Conservation (phyloP, 345 rosid genomes). For the Passiflora organensis region DNA sequence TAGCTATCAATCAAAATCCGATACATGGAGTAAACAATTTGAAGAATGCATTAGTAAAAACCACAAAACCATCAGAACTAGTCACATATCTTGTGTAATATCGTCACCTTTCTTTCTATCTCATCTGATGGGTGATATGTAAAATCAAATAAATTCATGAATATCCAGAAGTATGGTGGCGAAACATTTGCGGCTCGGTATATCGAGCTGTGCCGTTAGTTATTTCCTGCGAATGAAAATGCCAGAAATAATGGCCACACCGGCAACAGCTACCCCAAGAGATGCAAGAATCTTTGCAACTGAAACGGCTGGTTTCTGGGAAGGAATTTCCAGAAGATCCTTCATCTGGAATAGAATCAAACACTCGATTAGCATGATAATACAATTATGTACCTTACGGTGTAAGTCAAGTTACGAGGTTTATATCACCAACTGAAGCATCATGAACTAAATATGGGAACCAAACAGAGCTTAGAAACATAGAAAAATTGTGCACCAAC, state of each 20-base stretch:
- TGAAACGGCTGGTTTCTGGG: constrained; percentile 36
- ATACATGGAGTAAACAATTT: no score
- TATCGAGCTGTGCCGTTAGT: not conserved
- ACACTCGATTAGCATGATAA: not conserved
- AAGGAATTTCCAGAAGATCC: constrained; percentile 71
- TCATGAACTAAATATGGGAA: not conserved
- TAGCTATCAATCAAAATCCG: no score
- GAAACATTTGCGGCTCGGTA: no score
- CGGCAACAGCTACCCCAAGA: constrained; percentile 59
- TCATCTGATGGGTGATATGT: no score
- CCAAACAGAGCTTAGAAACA: not conserved
- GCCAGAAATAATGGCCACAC: constrained; percentile 68
- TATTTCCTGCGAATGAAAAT: constrained; percentile 57
- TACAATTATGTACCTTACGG: no score
- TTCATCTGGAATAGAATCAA: constrained; percentile 38
- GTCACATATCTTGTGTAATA: no score
- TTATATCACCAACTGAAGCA: not conserved
- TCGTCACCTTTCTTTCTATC: no score
- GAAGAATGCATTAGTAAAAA: no score
- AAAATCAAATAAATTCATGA: no score
- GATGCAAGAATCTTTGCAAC: constrained; percentile 52
- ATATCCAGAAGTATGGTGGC: no score
- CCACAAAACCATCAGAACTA: no score
- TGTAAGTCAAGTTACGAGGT: not conserved
- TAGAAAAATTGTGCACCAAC: constrained; percentile 28